Conservation (phyloP, 257 asterid genomes). For the Solanum ahanhuiri region DNA sequence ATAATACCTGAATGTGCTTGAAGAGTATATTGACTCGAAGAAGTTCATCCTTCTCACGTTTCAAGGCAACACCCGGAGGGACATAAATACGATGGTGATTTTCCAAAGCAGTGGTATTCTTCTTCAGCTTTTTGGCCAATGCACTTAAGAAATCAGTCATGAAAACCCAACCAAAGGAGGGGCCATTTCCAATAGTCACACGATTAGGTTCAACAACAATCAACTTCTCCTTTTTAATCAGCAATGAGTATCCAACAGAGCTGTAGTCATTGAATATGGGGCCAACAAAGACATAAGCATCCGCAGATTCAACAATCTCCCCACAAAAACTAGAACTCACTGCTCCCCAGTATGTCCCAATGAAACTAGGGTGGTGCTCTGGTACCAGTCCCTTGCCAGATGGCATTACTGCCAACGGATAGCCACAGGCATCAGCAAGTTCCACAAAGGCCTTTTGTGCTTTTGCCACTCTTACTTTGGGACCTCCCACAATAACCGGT, state of each 20-base stretch:
- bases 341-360: conserved; percentile 30
- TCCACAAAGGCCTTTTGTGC: conserved; percentile 22
- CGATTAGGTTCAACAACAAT: conserved; percentile 17
- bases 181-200: conserved; percentile 20
- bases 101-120: conserved; percentile 19
- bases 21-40: conserved; percentile 23
- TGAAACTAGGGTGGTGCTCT: conserved; percentile 20
- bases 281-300: conserved; percentile 26
- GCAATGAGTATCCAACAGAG: conserved; percentile 24
- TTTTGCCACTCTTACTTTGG: conserved; percentile 16
- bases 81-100: conserved; percentile 18
- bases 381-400: conserved; percentile 24
- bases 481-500: conserved; percentile 22
- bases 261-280: conserved; percentile 29
- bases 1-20: conserved; percentile 22
- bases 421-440: conserved; percentile 18
- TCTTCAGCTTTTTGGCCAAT: conserved; percentile 16
- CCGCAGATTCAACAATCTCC: conserved; percentile 28
- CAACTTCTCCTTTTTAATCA: conserved; percentile 20
- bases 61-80: conserved; percentile 20
- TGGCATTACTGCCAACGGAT: conserved; percentile 19
- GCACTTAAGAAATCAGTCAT: conserved; percentile 18
- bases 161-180: conserved; percentile 27
- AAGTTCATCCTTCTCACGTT: conserved; percentile 10
- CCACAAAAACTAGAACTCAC: conserved; percentile 21